phyloP scores from a whole-genome alignment of 2,329 filamentous ascomycete genomes.

The Blastomyces emzantsi region DNA sequence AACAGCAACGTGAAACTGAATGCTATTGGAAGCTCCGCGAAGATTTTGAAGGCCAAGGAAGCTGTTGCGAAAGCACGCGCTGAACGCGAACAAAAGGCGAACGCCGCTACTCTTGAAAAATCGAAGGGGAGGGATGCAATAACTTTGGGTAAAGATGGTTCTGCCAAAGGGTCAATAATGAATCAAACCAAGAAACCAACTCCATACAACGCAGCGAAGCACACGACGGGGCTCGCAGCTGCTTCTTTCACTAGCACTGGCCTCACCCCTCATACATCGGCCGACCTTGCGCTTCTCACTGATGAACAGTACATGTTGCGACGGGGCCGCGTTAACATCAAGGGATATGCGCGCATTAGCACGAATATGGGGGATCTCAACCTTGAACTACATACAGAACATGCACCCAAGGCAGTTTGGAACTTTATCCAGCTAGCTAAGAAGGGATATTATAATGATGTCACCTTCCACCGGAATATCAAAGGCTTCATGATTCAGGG shows the following conservation, averaged over 20 bases:
- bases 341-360: constrained; percentile 82
- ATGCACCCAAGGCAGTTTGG: constrained; percentile 88
- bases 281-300: constrained; percentile 72
- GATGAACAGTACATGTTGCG: constrained; percentile 97
- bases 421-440: constrained; percentile 87
- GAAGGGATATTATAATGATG: constrained; percentile 78
- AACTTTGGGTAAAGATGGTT: constrained; percentile 19
- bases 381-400: constrained; percentile 82
- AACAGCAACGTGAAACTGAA: constrained; percentile 63
- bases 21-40: constrained; percentile 68
- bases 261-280: constrained; percentile 81
- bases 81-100: constrained; percentile 54
- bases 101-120: constrained; percentile 40
- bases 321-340: constrained; percentile 76
- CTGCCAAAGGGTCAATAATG: constrained; percentile 14
- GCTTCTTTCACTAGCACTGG: constrained; percentile 95
- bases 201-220: constrained; percentile 76
- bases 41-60: constrained; percentile 84
- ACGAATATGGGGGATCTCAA: constrained; percentile 80
- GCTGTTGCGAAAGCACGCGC: constrained; percentile 84
- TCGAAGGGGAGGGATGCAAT: constrained; percentile 10
- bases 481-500: constrained; percentile 97
- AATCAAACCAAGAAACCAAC: constrained; percentile 26
- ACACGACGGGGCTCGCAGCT: constrained; percentile 84
- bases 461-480: constrained; percentile 88